Evolutionary conservation across 2,329 filamentous ascomycete genomes (phyloP).

Genomic region (Trichoderma koningiopsis): DNA sequence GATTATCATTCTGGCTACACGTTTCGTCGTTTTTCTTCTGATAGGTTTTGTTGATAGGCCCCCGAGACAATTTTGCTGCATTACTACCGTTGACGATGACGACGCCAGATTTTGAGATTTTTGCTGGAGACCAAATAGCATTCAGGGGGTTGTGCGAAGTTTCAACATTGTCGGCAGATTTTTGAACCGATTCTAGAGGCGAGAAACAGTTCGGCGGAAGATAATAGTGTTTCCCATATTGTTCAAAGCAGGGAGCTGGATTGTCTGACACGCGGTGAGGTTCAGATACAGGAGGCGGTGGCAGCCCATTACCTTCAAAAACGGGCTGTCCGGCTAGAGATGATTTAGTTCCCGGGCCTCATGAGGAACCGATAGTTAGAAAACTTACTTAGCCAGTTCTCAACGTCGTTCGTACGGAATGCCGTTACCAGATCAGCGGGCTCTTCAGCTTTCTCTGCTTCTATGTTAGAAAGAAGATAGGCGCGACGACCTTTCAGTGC

Average conservation of each 20-base stretch:
- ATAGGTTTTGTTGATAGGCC: neutral
- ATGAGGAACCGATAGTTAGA: neutral
- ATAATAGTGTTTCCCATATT: slow-evolving; percentile 34
- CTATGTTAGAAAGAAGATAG: slow-evolving; percentile 31
- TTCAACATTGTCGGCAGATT: slow-evolving; percentile 23
- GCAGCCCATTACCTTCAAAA: slow-evolving; percentile 36
- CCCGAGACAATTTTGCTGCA: neutral
- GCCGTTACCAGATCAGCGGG: slow-evolving; percentile 36
- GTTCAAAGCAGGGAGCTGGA: slow-evolving; percentile 25
- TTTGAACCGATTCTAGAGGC: neutral
- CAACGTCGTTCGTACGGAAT: slow-evolving; percentile 32
- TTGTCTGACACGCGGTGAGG: slow-evolving; percentile 24
- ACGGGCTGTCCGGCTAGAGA: slow-evolving; percentile 36
- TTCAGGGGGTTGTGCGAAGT: slow-evolving; percentile 36
- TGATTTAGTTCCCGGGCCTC: slow-evolving; percentile 26
- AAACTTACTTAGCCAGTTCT: slow-evolving; percentile 44
- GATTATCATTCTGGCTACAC: neutral
- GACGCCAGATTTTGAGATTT: neutral
- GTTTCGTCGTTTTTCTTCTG: slow-evolving; percentile 2
- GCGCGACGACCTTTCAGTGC: slow-evolving; percentile 40
- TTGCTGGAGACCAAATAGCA: slow-evolving; percentile 18
- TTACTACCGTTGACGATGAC: slow-evolving; percentile 31
- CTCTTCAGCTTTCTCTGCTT: slow-evolving; percentile 21
- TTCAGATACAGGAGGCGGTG: slow-evolving; percentile 32
- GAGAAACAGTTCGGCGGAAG: slow-evolving; percentile 23